phyloP scores from a whole-genome alignment of 192 early-diverging fungal genomes.

The Paraglomus occultum region DNA sequence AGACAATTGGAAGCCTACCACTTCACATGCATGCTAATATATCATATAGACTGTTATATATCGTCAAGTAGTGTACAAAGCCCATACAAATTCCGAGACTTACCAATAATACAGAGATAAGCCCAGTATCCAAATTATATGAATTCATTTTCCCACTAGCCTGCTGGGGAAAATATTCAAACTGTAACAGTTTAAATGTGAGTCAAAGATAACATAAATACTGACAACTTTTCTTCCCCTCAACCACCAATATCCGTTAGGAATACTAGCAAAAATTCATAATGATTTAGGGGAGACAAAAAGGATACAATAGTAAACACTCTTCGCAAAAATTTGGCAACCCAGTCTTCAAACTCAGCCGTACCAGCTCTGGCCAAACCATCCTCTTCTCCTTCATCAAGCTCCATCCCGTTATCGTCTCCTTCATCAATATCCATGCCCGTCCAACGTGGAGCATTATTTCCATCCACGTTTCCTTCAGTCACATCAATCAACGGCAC shows the following conservation, averaged over 20 bases:
- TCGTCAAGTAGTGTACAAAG: neutral
- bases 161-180: conserved; percentile 73
- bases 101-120: conserved; percentile 51
- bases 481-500: conserved; percentile 70
- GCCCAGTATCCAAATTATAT: conserved; percentile 43
- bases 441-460: conserved; percentile 40
- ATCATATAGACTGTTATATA: neutral
- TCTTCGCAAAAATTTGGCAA: conserved; percentile 76
- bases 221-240: no score
- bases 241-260: neutral
- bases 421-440: conserved; percentile 46
- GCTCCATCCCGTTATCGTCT: conserved; percentile 39
- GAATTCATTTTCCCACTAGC: conserved; percentile 48
- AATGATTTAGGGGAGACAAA: neutral
- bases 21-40: conserved; percentile 60
- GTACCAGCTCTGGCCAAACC: conserved; percentile 67
- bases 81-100: neutral
- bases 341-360: conserved; percentile 84
- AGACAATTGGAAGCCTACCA: conserved; percentile 68
- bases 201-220: neutral
- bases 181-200: conserved; percentile 36
- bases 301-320: conserved; percentile 67
- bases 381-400: conserved; percentile 67
- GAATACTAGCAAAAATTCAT: neutral
- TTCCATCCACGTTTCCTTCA: conserved; percentile 30